phyloP scores from a whole-genome alignment of 1,139 yeast species.

The Arxiozyma slooffiae region DNA sequence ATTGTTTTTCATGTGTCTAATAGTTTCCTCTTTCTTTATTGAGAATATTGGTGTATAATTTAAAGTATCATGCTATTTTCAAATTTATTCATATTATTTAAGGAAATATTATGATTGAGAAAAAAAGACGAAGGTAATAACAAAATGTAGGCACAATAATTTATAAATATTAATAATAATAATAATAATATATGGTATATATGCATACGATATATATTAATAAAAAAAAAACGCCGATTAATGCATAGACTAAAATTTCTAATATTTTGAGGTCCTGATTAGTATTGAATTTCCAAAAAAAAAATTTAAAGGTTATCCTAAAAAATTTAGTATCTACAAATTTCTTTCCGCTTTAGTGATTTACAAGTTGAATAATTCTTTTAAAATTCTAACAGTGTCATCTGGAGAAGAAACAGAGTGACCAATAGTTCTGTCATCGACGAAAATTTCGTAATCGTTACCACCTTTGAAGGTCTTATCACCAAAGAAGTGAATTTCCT shows the following conservation, averaged over 20 bases:
- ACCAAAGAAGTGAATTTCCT: conserved; percentile 92
- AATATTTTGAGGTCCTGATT: neutral
- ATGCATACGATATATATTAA: neutral
- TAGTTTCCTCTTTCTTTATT: too few species aligned
- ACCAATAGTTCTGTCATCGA: conserved; percentile 85
- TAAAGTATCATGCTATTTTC: neutral
- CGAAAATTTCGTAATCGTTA: conserved; percentile 93
- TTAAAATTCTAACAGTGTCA: conserved; percentile 78
- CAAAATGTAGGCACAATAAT: neutral
- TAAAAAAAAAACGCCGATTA: too few species aligned
- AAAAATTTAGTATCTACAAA: neutral
- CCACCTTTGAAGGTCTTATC: conserved; percentile 97
- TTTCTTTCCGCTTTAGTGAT: neutral
- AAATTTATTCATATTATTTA: too few species aligned
- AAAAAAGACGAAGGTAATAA: neutral
- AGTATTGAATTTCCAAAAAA: too few species aligned
- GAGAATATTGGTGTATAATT: neutral
- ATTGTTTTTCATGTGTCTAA: neutral
- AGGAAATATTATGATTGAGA: too few species aligned
- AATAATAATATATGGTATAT: neutral
- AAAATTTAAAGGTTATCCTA: too few species aligned
- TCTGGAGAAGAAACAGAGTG: conserved; percentile 84
- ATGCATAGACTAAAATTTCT: neutral
- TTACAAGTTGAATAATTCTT: conserved; percentile 52
- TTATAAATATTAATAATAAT: too few species aligned